Percentiles rank a stretch among this genome's conserved stretches.
These are phyloP conservation scores for Saitozyma sp. DNA, from an alignment of 768 basidiomycete genomes.

Conservation along the genomic window DNA sequence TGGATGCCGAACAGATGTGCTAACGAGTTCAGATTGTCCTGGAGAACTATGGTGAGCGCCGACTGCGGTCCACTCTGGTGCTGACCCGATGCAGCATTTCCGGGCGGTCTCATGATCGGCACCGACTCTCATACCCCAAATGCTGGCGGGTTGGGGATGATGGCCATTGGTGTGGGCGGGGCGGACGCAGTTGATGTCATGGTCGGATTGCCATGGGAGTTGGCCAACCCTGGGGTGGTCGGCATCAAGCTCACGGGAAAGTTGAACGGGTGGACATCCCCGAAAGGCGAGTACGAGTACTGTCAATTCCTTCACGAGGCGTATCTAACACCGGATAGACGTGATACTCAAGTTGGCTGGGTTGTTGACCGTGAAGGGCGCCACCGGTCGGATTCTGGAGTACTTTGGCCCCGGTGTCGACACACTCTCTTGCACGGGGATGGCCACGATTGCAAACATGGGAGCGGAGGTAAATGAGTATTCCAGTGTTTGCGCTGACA, in stretches of 20 bases:
- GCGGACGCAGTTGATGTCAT: conserved; percentile 99
- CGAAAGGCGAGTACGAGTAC: conserved; percentile 69
- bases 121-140: conserved; percentile 99
- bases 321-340: conserved; percentile 58
- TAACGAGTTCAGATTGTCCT: conserved; percentile 85
- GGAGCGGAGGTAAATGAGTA: too few relatives aligned
- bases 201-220: conserved; percentile 96
- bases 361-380: conserved; percentile 98
- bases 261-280: conserved; percentile 94
- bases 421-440: conserved; percentile 94
- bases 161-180: conserved; percentile 98
- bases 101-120: conserved; percentile 98
- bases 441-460: conserved; percentile 99
- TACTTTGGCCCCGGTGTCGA: conserved; percentile 94
- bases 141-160: conserved; percentile 98
- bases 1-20: neutral
- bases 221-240: conserved; percentile 98
- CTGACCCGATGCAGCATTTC: too few relatives aligned
- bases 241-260: conserved; percentile 95
- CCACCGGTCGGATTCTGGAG: conserved; percentile 97
- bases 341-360: conserved; percentile 99
- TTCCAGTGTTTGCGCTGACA: too few relatives aligned
- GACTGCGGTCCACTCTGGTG: too few relatives aligned
- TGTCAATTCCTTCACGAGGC: neutral
- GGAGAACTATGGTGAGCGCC: conserved; percentile 99